These are phyloP conservation scores for Sarocladiaceae sp. DNA, from an alignment of 2,329 filamentous ascomycete genomes.

Conservation along the genomic window DNA sequence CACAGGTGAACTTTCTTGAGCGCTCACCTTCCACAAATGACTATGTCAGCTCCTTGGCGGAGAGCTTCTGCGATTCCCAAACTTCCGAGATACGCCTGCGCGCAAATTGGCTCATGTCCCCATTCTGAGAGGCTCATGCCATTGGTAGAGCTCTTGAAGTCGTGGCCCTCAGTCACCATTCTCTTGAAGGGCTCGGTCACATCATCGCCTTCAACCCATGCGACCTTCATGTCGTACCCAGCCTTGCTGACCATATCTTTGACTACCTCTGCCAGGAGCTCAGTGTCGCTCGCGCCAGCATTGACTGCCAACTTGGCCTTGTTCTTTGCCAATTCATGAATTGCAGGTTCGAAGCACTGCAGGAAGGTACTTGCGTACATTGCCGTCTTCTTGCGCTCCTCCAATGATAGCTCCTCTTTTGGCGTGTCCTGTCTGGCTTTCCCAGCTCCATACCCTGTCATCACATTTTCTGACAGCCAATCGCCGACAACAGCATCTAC, in stretches of 20 bases:
- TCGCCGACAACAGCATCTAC: constrained; percentile 10
- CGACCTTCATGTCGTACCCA: constrained; percentile 22
- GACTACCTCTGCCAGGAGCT: constrained; percentile 19
- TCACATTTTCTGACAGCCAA: constrained; percentile 11
- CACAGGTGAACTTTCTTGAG: not conserved
- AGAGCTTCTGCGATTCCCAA: constrained; percentile 36
- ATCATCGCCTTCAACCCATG: constrained; percentile 30
- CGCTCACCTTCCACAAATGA: constrained; percentile 38
- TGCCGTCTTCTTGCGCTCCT: constrained; percentile 13
- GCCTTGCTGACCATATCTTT: constrained; percentile 20
- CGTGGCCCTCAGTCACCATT: constrained; percentile 14
- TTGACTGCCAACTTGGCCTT: constrained; percentile 29
- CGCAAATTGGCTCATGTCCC: constrained; percentile 19
- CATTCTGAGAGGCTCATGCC: constrained; percentile 12
- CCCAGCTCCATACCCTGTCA: constrained; percentile 8
- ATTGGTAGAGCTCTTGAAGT: constrained; percentile 15
- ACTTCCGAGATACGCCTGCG: constrained; percentile 42
- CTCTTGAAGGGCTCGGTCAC: constrained; percentile 18
- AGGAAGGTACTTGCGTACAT: constrained; percentile 23
- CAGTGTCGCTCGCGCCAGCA: constrained; percentile 28
- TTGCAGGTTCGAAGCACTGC: constrained; percentile 16
- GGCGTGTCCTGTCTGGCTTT: not conserved
- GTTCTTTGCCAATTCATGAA: constrained; percentile 20
- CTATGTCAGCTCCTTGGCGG: constrained; percentile 34
- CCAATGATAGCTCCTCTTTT: not conserved